Conservation (phyloP, 2,329 filamentous ascomycete genomes). For the Paecilomyces formosus region DNA sequence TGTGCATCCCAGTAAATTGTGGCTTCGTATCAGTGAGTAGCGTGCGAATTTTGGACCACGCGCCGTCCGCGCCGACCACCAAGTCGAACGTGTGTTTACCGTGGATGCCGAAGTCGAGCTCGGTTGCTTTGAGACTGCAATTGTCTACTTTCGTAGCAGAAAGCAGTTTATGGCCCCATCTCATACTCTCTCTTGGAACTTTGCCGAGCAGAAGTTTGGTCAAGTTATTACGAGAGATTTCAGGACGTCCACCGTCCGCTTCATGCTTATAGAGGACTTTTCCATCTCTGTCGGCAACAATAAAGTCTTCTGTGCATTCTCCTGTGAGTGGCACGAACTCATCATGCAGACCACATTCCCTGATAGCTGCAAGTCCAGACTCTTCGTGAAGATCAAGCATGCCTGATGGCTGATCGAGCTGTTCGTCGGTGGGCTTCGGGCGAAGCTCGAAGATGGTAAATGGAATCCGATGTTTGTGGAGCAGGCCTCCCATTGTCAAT, state of each 20-base stretch:
- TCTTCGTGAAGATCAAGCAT: not conserved
- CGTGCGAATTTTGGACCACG: not conserved
- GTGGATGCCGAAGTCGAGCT: not conserved
- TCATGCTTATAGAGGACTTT: too few relatives aligned
- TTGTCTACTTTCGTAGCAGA: too few relatives aligned
- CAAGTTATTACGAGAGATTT: too few relatives aligned
- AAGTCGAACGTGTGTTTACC: not conserved
- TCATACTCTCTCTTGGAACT: too few relatives aligned
- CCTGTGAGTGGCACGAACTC: not conserved
- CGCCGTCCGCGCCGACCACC: not conserved
- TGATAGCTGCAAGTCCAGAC: not conserved
- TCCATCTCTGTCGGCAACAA: too few relatives aligned
- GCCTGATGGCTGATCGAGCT: slow-evolving; percentile 8
- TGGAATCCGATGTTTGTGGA: slow-evolving; percentile 12
- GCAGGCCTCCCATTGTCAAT: slow-evolving; percentile 15
- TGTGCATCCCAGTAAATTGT: not conserved
- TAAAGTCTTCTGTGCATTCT: not conserved
- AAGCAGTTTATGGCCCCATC: too few relatives aligned
- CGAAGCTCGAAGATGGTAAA: slow-evolving; percentile 20
- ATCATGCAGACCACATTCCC: not conserved
- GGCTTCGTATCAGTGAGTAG: not conserved
- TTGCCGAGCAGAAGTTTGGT: too few relatives aligned
- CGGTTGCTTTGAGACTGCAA: not conserved
- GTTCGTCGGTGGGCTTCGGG: slow-evolving; percentile 17
- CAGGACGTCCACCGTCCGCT: too few relatives aligned